phyloP scores from a whole-genome alignment of 495 filamentous ascomycete species.

The Neurospora tetrasperma region DNA sequence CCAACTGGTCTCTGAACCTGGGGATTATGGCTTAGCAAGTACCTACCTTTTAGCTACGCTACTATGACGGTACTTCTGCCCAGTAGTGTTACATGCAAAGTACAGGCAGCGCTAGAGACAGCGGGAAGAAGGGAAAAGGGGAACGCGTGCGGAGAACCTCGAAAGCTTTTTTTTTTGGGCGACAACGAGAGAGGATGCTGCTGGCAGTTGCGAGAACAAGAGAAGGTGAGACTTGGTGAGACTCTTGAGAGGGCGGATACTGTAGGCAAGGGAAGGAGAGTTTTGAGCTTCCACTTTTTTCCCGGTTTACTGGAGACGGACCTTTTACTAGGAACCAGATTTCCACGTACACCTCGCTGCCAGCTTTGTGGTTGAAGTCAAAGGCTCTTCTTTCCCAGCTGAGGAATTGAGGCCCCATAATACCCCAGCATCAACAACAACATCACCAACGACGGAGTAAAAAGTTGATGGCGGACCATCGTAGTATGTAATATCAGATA shows the following conservation, averaged over 20 bases:
- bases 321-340: not conserved
- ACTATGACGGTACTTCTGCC: not conserved
- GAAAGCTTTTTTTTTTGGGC: too few species aligned
- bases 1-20: not conserved
- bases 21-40: not conserved
- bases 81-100: not conserved
- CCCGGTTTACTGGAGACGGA: not conserved
- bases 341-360: not conserved
- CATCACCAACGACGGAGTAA: not conserved
- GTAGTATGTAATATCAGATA: not conserved
- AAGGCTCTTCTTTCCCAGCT: not conserved
- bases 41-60: not conserved
- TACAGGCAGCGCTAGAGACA: not conserved
- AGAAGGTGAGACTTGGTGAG: not conserved
- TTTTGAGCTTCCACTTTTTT: not conserved
- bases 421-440: not conserved
- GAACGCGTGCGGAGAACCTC: not conserved
- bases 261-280: not conserved
- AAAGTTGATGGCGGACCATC: not conserved
- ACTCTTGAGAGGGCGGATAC: not conserved
- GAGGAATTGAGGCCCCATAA: not conserved
- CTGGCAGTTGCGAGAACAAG: not conserved
- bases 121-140: not conserved
- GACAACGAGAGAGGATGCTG: not conserved
- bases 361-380: not conserved